phyloP scores from a whole-genome alignment of 192 early-diverging fungal genomes.

The Lunasporangiospora selenospora region DNA sequence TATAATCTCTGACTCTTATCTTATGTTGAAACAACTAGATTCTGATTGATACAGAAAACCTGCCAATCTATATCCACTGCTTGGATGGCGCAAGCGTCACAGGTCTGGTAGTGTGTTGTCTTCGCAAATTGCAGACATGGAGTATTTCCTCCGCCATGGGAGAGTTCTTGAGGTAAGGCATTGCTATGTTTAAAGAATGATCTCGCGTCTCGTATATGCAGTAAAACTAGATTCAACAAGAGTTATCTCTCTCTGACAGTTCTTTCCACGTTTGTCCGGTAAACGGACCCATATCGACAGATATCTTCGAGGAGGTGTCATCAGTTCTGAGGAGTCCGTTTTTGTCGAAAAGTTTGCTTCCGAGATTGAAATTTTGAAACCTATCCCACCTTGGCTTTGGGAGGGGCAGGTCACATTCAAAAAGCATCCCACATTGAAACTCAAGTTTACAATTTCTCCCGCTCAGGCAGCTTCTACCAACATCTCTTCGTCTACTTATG shows the following conservation, averaged over 20 bases:
- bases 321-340: constrained; percentile 73
- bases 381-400: constrained; percentile 75
- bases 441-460: constrained; percentile 61
- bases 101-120: constrained; percentile 80
- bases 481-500: too few relatives aligned
- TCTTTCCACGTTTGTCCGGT: not conserved
- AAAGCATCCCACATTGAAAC: constrained; percentile 71
- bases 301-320: constrained; percentile 60
- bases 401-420: constrained; percentile 65
- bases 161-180: constrained; percentile 70
- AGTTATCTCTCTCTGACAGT: constrained; percentile 18
- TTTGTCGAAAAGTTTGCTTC: constrained; percentile 83
- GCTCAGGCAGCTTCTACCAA: too few relatives aligned
- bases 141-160: constrained; percentile 69
- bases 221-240: too few relatives aligned
- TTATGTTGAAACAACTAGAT: constrained; percentile 53
- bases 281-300: constrained; percentile 20
- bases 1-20: not conserved
- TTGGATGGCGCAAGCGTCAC: constrained; percentile 89
- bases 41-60: constrained; percentile 73
- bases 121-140: constrained; percentile 95
- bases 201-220: too few relatives aligned
- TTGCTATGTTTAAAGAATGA: constrained; percentile 17
- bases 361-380: constrained; percentile 65
- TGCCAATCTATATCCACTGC: constrained; percentile 91